Percentiles rank a stretch among this genome's conserved stretches.
phyloP scores from a whole-genome alignment of 2,329 filamentous ascomycete species.

The Leptodontidium sp. region DNA sequence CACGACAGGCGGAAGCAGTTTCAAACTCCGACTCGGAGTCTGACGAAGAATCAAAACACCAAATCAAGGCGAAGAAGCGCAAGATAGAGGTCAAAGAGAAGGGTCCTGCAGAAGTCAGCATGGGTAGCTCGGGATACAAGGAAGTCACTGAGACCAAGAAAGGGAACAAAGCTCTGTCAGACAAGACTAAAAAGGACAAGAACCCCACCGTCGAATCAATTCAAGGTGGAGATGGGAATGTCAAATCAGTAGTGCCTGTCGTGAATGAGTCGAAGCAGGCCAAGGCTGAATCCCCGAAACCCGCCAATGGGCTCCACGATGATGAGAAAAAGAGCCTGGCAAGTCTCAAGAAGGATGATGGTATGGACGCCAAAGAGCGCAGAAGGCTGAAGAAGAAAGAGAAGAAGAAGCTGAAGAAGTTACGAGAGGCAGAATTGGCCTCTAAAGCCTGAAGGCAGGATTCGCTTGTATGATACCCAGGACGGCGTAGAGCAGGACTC shows the following conservation, averaged over 20 bases:
- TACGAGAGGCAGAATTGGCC: conserved; percentile 18
- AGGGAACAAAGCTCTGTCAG: not conserved
- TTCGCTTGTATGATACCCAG: conserved; percentile 1
- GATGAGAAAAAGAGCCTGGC: not conserved
- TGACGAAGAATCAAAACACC: not conserved
- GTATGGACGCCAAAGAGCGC: conserved; percentile 29
- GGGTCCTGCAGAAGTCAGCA: not conserved
- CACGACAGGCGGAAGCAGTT: not conserved
- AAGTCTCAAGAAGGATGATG: conserved; percentile 19
- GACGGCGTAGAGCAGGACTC: not conserved
- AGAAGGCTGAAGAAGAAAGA: conserved; percentile 37
- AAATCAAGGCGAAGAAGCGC: conserved; percentile 13
- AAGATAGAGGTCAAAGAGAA: conserved; percentile 3
- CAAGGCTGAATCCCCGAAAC: not conserved
- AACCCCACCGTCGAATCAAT: not conserved
- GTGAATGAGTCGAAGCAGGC: not conserved
- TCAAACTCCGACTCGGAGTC: conserved; percentile 4
- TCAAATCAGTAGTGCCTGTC: not conserved
- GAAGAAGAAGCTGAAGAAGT: conserved; percentile 33
- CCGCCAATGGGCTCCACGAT: not conserved
- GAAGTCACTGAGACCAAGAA: not conserved
- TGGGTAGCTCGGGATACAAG: not conserved
- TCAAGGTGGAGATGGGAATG: not conserved
- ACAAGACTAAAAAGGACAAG: not conserved
- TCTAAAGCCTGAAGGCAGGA: not conserved